A percentile compares a stretch with the other conserved stretches of the same genome.
phyloP scores from a whole-genome alignment of 805 yeast genomes.

The Ogataea nakhonphanomensis region DNA sequence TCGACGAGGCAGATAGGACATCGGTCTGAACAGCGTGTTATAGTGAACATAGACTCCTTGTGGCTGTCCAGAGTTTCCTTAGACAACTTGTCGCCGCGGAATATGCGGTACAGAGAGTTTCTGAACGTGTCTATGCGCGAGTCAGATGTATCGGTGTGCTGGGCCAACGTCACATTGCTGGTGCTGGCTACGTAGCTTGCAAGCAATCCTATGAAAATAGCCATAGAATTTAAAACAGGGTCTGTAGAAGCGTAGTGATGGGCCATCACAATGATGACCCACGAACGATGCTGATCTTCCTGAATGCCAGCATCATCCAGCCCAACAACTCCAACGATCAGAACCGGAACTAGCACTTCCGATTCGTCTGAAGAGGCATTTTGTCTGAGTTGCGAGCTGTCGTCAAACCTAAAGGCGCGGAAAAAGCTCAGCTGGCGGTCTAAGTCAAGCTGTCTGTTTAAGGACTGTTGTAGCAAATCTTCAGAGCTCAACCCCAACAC shows the following conservation, averaged over 20 bases:
- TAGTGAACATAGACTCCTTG: conserved; percentile 15
- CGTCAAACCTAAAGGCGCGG: conserved; percentile 41
- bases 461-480: conserved; percentile 24
- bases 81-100: conserved; percentile 18
- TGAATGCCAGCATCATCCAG: conserved; percentile 17
- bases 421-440: conserved; percentile 34
- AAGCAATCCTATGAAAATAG: conserved; percentile 23
- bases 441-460: conserved; percentile 31
- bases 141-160: conserved; percentile 10
- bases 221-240: conserved; percentile 44
- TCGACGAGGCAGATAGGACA: conserved; percentile 54
- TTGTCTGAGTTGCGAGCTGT: conserved; percentile 18
- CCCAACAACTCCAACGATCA: conserved; percentile 32
- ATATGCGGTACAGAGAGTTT: conserved; percentile 21
- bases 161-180: conserved; percentile 9
- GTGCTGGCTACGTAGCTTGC: conserved; percentile 22
- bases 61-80: conserved; percentile 18
- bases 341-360: conserved; percentile 27
- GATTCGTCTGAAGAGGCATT: conserved; percentile 11
- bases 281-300: conserved; percentile 37
- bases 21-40: conserved; percentile 30
- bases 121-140: conserved; percentile 23
- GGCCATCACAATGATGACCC: conserved; percentile 64
- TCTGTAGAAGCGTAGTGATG: conserved; percentile 42
- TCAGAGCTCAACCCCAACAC: conserved; percentile 29